Evolutionary conservation across 148 eudicot species (phyloP).

Genomic region (Rheum nobile): DNA sequence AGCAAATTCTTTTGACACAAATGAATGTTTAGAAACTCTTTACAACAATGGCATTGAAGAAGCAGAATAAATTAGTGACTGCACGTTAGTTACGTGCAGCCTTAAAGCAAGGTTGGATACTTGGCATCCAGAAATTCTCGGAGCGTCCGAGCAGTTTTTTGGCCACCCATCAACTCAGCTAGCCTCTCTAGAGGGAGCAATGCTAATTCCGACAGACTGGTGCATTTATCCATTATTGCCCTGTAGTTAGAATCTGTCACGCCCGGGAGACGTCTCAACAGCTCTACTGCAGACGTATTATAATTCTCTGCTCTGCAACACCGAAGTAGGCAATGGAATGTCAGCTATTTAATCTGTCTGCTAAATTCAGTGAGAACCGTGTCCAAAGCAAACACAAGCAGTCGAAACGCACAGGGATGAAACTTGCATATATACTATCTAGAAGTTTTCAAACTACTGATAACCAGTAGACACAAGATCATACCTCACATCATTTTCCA

Average conservation of each 20-base stretch:
- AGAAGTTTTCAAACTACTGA: background rate
- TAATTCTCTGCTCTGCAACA: constrained; percentile 83
- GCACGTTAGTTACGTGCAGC: background rate
- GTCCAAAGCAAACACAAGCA: too few relatives aligned
- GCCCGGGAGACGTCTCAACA: constrained; percentile 89
- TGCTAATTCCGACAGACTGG: constrained; percentile 75
- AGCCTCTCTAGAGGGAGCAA: constrained; percentile 71
- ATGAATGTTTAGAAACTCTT: background rate
- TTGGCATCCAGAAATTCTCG: constrained; percentile 97
- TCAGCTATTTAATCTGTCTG: too few relatives aligned
- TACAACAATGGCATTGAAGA: background rate
- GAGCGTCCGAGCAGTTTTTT: constrained; percentile 73
- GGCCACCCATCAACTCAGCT: constrained; percentile 89
- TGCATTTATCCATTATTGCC: constrained; percentile 73
- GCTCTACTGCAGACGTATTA: constrained; percentile 91
- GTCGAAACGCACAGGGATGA: too few relatives aligned
- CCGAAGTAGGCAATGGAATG: background rate
- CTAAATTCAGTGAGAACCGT: too few relatives aligned
- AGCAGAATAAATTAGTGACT: background rate
- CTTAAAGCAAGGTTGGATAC: constrained; percentile 74
- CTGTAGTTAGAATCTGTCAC: constrained; percentile 94
- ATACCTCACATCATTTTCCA: constrained; percentile 91
- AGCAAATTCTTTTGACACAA: background rate
- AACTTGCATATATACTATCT: too few relatives aligned
- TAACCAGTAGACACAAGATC: background rate